Evolutionary conservation across 176 grass and related monocot genomes (phyloP).

Genomic region (Oryza rufipogon): DNA sequence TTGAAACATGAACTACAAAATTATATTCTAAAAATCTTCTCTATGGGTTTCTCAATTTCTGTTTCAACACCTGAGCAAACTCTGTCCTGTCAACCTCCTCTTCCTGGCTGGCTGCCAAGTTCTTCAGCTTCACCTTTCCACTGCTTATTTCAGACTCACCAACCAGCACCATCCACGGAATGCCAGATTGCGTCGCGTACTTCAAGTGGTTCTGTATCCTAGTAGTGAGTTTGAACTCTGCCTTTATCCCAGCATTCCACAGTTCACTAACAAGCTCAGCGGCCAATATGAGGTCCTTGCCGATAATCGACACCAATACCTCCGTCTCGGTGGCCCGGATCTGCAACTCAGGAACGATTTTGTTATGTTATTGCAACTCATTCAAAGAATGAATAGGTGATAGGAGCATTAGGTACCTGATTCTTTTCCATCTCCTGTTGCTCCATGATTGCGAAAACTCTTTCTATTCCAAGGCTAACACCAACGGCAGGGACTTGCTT

Average conservation of each 20-base stretch:
- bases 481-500: conserved; percentile 95
- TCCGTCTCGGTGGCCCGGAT: conserved; percentile 82
- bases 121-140: conserved; percentile 75
- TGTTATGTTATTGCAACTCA: conserved; percentile 1
- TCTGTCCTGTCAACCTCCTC: conserved; percentile 56
- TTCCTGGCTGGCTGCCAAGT: conserved; percentile 64
- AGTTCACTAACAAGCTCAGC: conserved; percentile 70
- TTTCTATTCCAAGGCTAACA: conserved; percentile 96
- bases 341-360: conserved; percentile 32
- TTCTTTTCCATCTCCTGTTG: conserved; percentile 82
- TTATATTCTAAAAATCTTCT: background rate
- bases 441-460: conserved; percentile 96
- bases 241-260: conserved; percentile 90
- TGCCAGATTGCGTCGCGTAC: conserved; percentile 58
- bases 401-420: conserved; percentile 56
- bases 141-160: conserved; percentile 62
- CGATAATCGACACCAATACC: conserved; percentile 82
- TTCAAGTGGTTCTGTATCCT: conserved; percentile 70
- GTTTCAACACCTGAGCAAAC: conserved; percentile 64
- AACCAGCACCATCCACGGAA: conserved; percentile 88
- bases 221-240: conserved; percentile 85
- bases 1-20: background rate
- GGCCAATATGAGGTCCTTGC: conserved; percentile 79
- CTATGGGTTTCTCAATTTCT: conserved; percentile 43
- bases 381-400: background rate